These are phyloP conservation scores for Lasiodiplodia theobromae DNA, from an alignment of 2,329 filamentous ascomycete genomes.

Conservation along the genomic window DNA sequence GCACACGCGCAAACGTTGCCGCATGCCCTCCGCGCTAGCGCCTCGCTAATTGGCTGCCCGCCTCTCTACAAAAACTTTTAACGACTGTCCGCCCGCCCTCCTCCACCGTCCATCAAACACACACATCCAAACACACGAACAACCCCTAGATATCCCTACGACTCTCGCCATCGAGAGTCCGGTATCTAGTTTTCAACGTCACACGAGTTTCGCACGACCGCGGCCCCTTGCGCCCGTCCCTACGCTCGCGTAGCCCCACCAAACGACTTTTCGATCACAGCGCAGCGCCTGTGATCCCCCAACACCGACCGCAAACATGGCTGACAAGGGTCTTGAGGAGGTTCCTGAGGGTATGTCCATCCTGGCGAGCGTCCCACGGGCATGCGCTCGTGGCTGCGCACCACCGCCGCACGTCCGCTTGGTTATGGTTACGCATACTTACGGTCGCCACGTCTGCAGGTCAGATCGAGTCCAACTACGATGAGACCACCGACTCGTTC, in stretches of 20 bases:
- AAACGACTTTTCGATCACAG: conserved; percentile 43
- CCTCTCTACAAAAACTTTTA: conserved; percentile 31
- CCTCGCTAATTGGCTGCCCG: conserved; percentile 31
- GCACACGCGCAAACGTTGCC: conserved; percentile 24
- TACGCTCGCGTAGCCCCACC: conserved; percentile 49
- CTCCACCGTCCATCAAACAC: conserved; percentile 40
- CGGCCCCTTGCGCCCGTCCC: conserved; percentile 52
- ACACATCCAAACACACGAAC: conserved; percentile 35
- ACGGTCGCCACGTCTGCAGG: conserved; percentile 61
- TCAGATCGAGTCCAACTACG: conserved; percentile 99
- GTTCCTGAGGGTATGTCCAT: conserved; percentile 84
- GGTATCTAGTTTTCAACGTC: conserved; percentile 54
- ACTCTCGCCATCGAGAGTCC: conserved; percentile 55
- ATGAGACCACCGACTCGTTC: conserved; percentile 99
- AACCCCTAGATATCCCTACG: conserved; percentile 51
- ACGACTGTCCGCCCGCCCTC: conserved; percentile 36
- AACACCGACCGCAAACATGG: conserved; percentile 83
- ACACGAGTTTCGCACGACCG: conserved; percentile 36
- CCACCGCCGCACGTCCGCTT: conserved; percentile 9
- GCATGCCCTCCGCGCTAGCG: conserved; percentile 30
- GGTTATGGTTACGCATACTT: conserved; percentile 32
- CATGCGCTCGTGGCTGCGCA: conserved; percentile 15
- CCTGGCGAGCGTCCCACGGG: conserved; percentile 1
- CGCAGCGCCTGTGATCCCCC: conserved; percentile 73
- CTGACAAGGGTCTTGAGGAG: conserved; percentile 98